Evolutionary conservation across 2,329 filamentous ascomycete genomes (phyloP).

Genomic region (Colletotrichum higginsianum): DNA sequence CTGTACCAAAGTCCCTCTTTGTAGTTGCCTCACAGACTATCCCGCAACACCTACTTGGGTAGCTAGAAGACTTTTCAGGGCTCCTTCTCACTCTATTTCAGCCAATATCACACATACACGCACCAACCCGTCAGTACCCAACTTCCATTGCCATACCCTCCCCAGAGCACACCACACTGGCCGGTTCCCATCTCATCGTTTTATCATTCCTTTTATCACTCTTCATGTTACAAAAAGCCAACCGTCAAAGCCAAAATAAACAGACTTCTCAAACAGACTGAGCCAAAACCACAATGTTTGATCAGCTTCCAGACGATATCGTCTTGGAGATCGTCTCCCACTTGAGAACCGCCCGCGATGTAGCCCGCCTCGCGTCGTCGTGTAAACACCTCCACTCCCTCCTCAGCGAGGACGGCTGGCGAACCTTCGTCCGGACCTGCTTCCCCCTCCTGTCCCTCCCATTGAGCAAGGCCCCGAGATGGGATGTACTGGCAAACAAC

Average conservation of each 20-base stretch:
- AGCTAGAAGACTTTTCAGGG: conserved; percentile 25
- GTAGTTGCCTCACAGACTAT: conserved; percentile 6
- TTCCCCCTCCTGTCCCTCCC: conserved; percentile 60
- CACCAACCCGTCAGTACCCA: conserved; percentile 8
- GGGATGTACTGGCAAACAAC: conserved; percentile 59
- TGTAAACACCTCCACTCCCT: conserved; percentile 58
- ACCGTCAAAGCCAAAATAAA: conserved; percentile 26
- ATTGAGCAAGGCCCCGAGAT: conserved; percentile 47
- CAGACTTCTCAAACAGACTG: conserved; percentile 16
- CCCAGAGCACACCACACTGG: background rate
- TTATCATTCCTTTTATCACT: background rate
- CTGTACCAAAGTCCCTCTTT: conserved; percentile 1
- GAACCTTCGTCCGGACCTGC: conserved; percentile 60
- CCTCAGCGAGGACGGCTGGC: conserved; percentile 63
- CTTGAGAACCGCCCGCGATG: conserved; percentile 64
- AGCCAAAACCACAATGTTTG: conserved; percentile 47
- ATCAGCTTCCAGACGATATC: conserved; percentile 65
- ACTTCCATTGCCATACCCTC: background rate
- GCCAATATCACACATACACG: background rate
- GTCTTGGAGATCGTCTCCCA: conserved; percentile 63
- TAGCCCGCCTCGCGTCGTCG: conserved; percentile 58
- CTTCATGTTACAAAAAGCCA: conserved; percentile 31
- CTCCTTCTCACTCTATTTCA: conserved; percentile 10
- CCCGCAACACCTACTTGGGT: background rate
- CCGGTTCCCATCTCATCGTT: background rate